Evolutionary conservation across 208 protist genomes (phyloP), one percentile per base, ranked within the genome.

Genomic region (Leishmania gerbilli): DNA sequence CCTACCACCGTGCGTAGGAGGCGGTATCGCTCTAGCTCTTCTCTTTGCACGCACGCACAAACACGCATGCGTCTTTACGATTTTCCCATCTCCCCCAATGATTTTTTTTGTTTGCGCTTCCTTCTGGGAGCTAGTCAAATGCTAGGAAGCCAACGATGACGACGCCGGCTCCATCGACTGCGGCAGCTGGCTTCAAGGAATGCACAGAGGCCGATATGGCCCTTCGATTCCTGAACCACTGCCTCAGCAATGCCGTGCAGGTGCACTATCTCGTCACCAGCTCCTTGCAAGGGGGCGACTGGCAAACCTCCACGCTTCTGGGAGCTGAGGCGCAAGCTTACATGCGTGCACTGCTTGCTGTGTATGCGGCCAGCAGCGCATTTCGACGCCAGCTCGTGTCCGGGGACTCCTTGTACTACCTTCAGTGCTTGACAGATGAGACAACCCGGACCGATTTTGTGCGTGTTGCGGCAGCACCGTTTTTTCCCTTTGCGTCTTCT

Each of bases 341-440:
- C 78, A 83, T 97, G 56, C 24, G 64, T 1, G 67, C 79, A 40
- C 47, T 97, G 27, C 79, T 92, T 65, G 64, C 79, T 17, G 88
- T 86, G 76, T 97, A 93, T 79, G 79, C 81, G 1, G 58, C 84
- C 24, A 95, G 80, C 71, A 65, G 79, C 56, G 81, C 81, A 4
- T 77, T 93, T 45, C 90, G 92, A 9, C 58, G 71, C 42, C 87
- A 83, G 40, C 71, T 97, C 6, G 58, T 67, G 31, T 91, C 87
- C 7, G 84, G 79, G 24, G 77, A 83, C 21, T 86, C 85, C 6
- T 74, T 97, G 37, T 87, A 92, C 55, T 95, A 89, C 76, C 84
- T 97, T 34, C 87, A 92, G 79, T 96, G 92, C 82, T 85, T 97
- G 42, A 95, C 87, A 3, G 88, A 94, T 42, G 88, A 81, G 24